Percentiles rank a stretch among this genome's conserved stretches.
Conservation (phyloP, 1,284 basidiomycete genomes). For the Apiotrichum akiyoshidainum region DNA sequence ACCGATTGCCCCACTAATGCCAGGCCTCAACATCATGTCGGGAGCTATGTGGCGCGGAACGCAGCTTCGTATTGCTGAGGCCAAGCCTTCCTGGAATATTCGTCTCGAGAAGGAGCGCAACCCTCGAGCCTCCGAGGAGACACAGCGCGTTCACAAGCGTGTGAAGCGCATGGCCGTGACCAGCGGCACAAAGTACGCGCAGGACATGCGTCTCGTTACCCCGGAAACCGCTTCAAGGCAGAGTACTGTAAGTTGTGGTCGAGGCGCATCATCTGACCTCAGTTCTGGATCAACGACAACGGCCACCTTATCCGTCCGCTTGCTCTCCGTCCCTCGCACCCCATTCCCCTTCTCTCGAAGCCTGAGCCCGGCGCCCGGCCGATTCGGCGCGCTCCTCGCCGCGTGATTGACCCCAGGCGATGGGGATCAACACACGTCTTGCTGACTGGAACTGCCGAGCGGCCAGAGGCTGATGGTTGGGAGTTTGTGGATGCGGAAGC, state of each 20-base stretch:
- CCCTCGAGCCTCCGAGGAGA: constrained; percentile 18
- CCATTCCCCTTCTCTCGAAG: constrained; percentile 17
- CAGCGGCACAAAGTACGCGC: constrained; percentile 41
- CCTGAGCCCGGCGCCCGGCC: constrained; percentile 1
- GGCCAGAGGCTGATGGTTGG: constrained; percentile 7
- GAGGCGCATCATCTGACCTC: not conserved
- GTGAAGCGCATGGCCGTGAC: constrained; percentile 4
- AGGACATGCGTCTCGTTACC: constrained; percentile 42
- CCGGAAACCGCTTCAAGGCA: constrained; percentile 8
- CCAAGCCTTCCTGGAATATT: constrained; percentile 35
- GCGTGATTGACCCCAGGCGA: constrained; percentile 37
- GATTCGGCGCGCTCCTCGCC: constrained; percentile 21
- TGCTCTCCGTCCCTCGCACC: constrained; percentile 39
- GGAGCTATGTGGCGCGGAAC: constrained; percentile 49
- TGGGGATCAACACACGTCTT: constrained; percentile 26
- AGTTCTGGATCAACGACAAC: constrained; percentile 41
- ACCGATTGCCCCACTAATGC: not conserved
- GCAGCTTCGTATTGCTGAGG: constrained; percentile 44
- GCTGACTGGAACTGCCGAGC: constrained; percentile 1
- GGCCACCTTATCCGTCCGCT: constrained; percentile 39
- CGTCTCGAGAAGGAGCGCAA: constrained; percentile 26
- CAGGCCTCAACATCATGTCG: constrained; percentile 49
- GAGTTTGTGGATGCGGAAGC: constrained; percentile 13
- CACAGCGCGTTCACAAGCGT: constrained; percentile 8
- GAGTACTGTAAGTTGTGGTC: not conserved